Conservation (phyloP, 345 rosid genomes). For the Garcia nutans region DNA sequence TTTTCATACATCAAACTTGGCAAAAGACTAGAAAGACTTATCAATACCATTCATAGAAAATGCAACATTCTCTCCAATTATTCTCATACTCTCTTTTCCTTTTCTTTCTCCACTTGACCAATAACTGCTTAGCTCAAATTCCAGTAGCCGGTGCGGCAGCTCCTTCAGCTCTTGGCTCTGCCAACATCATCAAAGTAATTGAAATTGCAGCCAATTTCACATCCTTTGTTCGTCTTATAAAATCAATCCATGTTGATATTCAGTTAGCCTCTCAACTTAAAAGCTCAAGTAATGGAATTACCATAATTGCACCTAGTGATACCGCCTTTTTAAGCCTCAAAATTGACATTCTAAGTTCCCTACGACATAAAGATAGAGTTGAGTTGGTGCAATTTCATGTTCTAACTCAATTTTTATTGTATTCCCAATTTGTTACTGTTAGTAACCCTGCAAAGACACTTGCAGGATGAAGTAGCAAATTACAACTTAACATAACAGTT, state of each 20-base stretch:
- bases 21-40: too few relatives aligned
- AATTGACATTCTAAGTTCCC: slow-evolving; percentile 20
- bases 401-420: slow-evolving; percentile 23
- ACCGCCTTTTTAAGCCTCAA: slow-evolving; percentile 18
- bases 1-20: not conserved
- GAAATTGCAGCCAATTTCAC: slow-evolving; percentile 26
- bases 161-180: slow-evolving; percentile 25
- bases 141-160: slow-evolving; percentile 19
- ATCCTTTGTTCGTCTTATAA: slow-evolving; percentile 25
- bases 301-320: slow-evolving; percentile 25
- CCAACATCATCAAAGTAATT: slow-evolving; percentile 17
- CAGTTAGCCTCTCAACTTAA: slow-evolving; percentile 29
- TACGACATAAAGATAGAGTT: slow-evolving; percentile 21
- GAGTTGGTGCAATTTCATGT: slow-evolving; percentile 24
- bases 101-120: slow-evolving; percentile 25
- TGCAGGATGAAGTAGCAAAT: slow-evolving; percentile 22
- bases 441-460: slow-evolving; percentile 27
- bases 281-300: slow-evolving; percentile 19
- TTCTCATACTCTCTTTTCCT: slow-evolving; percentile 19
- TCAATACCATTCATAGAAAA: slow-evolving; percentile 10
- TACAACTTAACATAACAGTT: slow-evolving; percentile 14
- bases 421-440: slow-evolving; percentile 27
- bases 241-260: slow-evolving; percentile 25
- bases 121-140: not conserved
- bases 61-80: not conserved